Evolutionary conservation across 2,329 filamentous ascomycete species (phyloP).

Genomic region (Aspergillus brasiliensis): DNA sequence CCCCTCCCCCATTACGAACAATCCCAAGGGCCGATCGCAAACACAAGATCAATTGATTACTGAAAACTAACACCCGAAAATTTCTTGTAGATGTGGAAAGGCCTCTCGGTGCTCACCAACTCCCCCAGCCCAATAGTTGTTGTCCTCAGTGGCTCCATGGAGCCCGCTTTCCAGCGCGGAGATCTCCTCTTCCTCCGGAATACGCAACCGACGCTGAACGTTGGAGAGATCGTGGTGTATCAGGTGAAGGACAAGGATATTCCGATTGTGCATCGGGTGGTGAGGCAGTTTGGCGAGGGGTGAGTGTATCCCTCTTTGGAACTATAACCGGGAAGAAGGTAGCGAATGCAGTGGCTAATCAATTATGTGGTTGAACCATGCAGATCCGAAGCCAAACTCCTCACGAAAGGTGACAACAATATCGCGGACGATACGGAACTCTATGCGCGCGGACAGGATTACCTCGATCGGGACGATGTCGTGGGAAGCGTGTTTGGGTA

Average conservation of each 20-base stretch:
- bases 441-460: constrained; percentile 84
- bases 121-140: constrained; percentile 71
- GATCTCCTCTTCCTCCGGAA: constrained; percentile 68
- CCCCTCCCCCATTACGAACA: too few species aligned
- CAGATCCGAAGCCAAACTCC: constrained; percentile 56
- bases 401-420: constrained; percentile 99
- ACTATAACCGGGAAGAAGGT: background rate
- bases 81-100: constrained; percentile 72
- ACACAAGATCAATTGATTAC: background rate
- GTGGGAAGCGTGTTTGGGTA: constrained; percentile 91
- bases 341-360: background rate
- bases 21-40: background rate
- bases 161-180: constrained; percentile 67
- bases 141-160: constrained; percentile 65
- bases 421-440: constrained; percentile 87
- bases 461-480: constrained; percentile 80
- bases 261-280: constrained; percentile 91
- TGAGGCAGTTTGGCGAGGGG: constrained; percentile 65
- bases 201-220: constrained; percentile 60
- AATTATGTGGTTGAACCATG: background rate
- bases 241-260: constrained; percentile 94
- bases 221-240: constrained; percentile 75
- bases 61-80: background rate
- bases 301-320: constrained; percentile 16
- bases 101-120: constrained; percentile 75